Evolutionary conservation across 140 eudicot species (phyloP).

Genomic region (Erigeron philadelphicus): DNA sequence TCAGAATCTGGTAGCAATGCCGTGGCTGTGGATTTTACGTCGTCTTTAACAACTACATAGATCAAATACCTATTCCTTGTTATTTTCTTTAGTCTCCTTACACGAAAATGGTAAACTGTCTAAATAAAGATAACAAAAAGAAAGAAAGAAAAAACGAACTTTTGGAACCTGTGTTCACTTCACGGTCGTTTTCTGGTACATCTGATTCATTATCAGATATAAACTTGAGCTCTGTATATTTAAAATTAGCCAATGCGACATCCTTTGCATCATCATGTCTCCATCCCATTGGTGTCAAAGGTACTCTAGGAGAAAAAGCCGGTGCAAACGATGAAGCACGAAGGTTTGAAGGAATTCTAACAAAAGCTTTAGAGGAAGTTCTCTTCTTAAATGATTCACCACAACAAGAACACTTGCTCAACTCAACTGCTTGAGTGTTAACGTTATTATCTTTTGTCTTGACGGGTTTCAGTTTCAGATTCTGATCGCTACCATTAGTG

Average conservation of each 20-base stretch:
- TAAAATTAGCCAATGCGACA: slow-evolving; percentile 43
- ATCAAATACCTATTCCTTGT: slow-evolving; percentile 4
- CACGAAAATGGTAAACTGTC: neutral
- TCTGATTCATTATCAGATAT: slow-evolving; percentile 38
- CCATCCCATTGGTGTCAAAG: slow-evolving; percentile 39
- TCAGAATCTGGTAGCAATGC: slow-evolving; percentile 44
- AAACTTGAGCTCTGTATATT: slow-evolving; percentile 46
- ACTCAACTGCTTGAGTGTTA: slow-evolving; percentile 5
- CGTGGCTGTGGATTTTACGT: slow-evolving; percentile 32
- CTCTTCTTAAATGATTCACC: slow-evolving; percentile 57
- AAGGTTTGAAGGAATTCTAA: slow-evolving; percentile 29
- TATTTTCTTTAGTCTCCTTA: slow-evolving; percentile 3
- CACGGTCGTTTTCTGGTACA: slow-evolving; percentile 39
- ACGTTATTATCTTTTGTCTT: slow-evolving; percentile 30
- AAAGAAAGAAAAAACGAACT: slow-evolving; percentile 33
- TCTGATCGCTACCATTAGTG: slow-evolving; percentile 37
- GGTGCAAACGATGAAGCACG: slow-evolving; percentile 37
- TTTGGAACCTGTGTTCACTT: slow-evolving; percentile 28
- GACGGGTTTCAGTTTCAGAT: slow-evolving; percentile 29
- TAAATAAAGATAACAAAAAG: neutral
- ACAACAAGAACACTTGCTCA: slow-evolving; percentile 72
- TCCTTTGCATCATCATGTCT: slow-evolving; percentile 42
- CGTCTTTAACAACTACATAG: slow-evolving; percentile 41
- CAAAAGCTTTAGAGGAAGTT: slow-evolving; percentile 28
- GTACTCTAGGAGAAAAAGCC: slow-evolving; percentile 51